These are phyloP conservation scores for Sclerotinia trifoliorum DNA, from an alignment of 2,329 filamentous ascomycete genomes.

Conservation along the genomic window DNA sequence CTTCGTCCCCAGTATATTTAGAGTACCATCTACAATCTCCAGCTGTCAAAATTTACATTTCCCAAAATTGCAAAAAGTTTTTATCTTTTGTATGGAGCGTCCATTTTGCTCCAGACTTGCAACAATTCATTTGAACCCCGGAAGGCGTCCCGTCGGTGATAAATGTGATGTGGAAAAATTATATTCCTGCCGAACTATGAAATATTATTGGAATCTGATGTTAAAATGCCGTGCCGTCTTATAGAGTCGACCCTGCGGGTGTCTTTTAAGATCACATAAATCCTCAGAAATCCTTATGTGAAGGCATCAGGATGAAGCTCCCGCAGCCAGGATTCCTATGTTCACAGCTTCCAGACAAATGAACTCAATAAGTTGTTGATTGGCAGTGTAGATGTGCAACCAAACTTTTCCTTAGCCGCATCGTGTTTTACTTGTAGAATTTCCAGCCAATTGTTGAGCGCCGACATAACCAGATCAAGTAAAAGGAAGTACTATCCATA, in stretches of 20 bases:
- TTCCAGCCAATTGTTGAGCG: not conserved
- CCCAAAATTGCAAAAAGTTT: not conserved
- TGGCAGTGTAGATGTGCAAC: not conserved
- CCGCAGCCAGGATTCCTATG: too few relatives aligned
- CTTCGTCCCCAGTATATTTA: not conserved
- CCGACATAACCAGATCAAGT: not conserved
- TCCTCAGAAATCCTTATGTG: not conserved
- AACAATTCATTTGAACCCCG: constrained; percentile 6
- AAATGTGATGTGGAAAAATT: not conserved
- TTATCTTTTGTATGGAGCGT: not conserved
- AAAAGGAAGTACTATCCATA: not conserved
- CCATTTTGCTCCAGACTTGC: not conserved
- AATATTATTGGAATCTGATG: not conserved
- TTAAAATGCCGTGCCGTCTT: not conserved
- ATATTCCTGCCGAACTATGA: not conserved
- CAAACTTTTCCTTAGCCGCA: not conserved
- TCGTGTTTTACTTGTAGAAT: too few relatives aligned
- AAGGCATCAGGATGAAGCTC: not conserved
- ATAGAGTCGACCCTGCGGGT: not conserved
- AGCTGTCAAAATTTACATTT: not conserved
- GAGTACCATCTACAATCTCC: not conserved
- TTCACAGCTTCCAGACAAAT: not conserved
- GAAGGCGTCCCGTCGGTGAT: fast-evolving
- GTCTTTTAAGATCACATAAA: not conserved
- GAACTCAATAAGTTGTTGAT: not conserved